These are phyloP conservation scores for Podosphaera xanthii DNA, from an alignment of 2,329 filamentous ascomycete species.

Conservation along the genomic window DNA sequence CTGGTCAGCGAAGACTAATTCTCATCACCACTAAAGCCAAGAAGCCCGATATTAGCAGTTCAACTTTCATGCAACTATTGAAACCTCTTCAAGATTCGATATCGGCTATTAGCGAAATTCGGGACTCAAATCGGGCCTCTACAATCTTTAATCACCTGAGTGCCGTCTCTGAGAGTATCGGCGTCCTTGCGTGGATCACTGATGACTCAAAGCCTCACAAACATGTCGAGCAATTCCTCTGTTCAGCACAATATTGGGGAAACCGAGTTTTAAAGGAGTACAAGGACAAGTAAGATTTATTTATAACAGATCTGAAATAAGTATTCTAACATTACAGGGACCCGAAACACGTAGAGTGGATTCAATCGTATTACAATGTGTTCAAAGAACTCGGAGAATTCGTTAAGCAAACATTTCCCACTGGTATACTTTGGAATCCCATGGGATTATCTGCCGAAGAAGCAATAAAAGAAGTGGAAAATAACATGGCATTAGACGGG, in stretches of 20 bases:
- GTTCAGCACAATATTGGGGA: slow-evolving; percentile 77
- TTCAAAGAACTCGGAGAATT: slow-evolving; percentile 70
- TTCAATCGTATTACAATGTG: slow-evolving; percentile 77
- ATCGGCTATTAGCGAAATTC: slow-evolving; percentile 54
- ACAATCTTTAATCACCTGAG: slow-evolving; percentile 61
- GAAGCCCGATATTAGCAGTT: slow-evolving; percentile 50
- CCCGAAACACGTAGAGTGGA: slow-evolving; percentile 61
- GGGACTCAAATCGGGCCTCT: slow-evolving; percentile 58
- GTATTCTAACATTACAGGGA: slow-evolving; percentile 29
- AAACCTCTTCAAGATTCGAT: slow-evolving; percentile 73
- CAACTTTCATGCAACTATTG: slow-evolving; percentile 52
- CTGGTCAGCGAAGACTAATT: slow-evolving; percentile 69
- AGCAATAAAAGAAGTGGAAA: slow-evolving; percentile 34
- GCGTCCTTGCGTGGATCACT: slow-evolving; percentile 75
- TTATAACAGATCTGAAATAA: background rate
- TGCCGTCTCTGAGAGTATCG: slow-evolving; percentile 74
- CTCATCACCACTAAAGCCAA: slow-evolving; percentile 75
- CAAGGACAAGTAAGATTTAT: slow-evolving; percentile 45
- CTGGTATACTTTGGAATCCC: slow-evolving; percentile 70
- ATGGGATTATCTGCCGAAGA: slow-evolving; percentile 52
- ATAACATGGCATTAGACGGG: slow-evolving; percentile 28
- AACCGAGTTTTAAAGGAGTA: slow-evolving; percentile 82
- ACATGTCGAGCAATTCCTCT: slow-evolving; percentile 62
- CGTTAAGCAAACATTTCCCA: slow-evolving; percentile 60
- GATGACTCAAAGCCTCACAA: slow-evolving; percentile 65